phyloP scores from a whole-genome alignment of 169 alveolate genomes.

The Plasmodium falciparum region DNA sequence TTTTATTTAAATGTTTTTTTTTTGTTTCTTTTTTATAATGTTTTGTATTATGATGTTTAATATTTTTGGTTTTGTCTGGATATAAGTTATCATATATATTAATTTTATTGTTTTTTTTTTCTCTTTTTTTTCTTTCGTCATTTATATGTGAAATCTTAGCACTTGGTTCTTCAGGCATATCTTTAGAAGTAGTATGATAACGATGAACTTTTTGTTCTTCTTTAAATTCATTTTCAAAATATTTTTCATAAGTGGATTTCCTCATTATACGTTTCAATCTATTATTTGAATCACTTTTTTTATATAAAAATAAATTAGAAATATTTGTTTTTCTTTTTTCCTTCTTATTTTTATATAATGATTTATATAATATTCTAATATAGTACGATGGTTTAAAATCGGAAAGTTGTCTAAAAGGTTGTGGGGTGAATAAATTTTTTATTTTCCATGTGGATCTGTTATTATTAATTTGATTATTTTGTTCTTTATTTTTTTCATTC shows the following conservation, averaged over 20 bases:
- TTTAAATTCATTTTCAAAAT: conserved; percentile 53
- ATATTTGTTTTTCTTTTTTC: conserved; percentile 12
- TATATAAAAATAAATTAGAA: conserved; percentile 7
- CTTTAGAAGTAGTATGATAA: neutral
- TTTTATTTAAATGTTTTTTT: neutral
- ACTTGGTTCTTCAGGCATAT: neutral
- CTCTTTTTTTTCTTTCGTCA: neutral
- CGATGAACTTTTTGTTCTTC: conserved; percentile 29
- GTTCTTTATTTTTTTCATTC: neutral
- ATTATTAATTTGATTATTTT: neutral
- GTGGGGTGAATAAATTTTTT: conserved; percentile 31
- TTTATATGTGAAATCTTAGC: neutral
- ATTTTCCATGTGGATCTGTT: conserved; percentile 20
- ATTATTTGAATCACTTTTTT: conserved; percentile 27
- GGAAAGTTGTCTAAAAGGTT: conserved; percentile 35
- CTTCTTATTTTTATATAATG: conserved; percentile 42
- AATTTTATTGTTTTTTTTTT: conserved; percentile 1
- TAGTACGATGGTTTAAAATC: conserved; percentile 75
- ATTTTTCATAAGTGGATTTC: conserved; percentile 57
- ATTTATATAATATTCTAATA: conserved; percentile 67
- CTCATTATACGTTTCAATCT: conserved; percentile 26
- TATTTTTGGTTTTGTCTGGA: neutral
- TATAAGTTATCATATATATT: neutral
- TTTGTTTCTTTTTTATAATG: neutral
- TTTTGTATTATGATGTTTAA: too few species aligned